Conservation (phyloP, 345 rosid species). For the Firmiana major region DNA sequence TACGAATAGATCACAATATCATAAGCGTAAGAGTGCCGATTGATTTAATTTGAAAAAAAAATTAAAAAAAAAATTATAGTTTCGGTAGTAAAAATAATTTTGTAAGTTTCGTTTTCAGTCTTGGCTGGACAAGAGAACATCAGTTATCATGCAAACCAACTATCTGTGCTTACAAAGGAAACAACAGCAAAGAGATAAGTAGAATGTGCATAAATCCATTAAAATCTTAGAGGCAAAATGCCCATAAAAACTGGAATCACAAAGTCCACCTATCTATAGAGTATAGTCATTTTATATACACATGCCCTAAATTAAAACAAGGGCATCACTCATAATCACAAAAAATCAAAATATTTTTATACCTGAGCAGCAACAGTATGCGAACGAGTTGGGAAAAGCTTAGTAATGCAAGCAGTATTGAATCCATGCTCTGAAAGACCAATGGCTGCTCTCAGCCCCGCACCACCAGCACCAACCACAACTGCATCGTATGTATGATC, state of each 20-base stretch:
- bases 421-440: constrained; percentile 99
- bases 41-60: neutral
- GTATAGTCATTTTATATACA: neutral
- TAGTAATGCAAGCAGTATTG: constrained; percentile 96
- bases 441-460: constrained; percentile 93
- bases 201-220: neutral
- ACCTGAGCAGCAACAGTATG: constrained; percentile 99
- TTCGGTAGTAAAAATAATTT: neutral
- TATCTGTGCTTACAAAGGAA: neutral
- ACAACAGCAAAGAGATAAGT: neutral
- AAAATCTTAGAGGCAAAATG: neutral
- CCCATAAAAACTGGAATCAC: neutral
- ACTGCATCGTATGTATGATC: constrained; percentile 97
- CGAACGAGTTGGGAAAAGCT: constrained; percentile 94
- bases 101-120: neutral
- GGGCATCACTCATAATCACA: neutral
- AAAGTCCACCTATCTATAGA: neutral
- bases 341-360: neutral
- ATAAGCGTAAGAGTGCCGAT: neutral
- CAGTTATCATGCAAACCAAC: neutral
- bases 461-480: constrained; percentile 98
- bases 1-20: neutral
- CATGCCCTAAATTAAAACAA: neutral
- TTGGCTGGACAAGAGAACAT: neutral
- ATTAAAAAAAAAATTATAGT: neutral